These are phyloP conservation scores for Leptomonas pyrrhocoris DNA, from an alignment of 208 protist genomes.

Conservation along the genomic window DNA sequence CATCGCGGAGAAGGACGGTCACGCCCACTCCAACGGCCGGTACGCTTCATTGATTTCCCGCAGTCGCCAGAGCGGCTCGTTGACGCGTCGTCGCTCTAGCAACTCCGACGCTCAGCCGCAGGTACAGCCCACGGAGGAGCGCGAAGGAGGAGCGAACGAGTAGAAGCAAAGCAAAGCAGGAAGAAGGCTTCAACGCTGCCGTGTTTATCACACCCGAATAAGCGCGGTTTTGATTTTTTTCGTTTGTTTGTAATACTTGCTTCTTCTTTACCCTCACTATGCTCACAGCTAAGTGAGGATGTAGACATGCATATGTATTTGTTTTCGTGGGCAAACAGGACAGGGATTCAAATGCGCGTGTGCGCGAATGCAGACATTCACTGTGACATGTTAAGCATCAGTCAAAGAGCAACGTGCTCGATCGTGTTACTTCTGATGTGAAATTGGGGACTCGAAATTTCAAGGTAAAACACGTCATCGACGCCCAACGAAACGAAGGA, in stretches of 20 bases:
- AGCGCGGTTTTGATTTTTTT: not conserved
- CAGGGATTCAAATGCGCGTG: not conserved
- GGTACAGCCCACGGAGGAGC: not conserved
- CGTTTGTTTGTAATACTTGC: not conserved
- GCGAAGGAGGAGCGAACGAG: constrained; percentile 1
- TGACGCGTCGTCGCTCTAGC: constrained; percentile 2
- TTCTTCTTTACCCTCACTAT: not conserved
- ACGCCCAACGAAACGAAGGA: too few species aligned
- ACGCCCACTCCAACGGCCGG: constrained; percentile 21
- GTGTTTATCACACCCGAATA: not conserved
- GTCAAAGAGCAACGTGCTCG: too few species aligned
- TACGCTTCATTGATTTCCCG: constrained; percentile 31
- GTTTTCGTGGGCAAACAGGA: not conserved
- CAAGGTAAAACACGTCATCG: too few species aligned
- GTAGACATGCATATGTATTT: not conserved
- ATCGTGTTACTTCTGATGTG: too few species aligned
- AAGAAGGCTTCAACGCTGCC: not conserved
- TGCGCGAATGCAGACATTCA: not conserved
- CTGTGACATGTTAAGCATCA: too few species aligned
- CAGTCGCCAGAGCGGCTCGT: constrained; percentile 20
- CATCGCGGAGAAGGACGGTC: constrained; percentile 35
- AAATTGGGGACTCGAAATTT: too few species aligned
- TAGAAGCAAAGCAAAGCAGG: not conserved
- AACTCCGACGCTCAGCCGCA: not conserved
- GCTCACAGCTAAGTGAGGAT: not conserved